A percentile compares a stretch with the other conserved stretches of the same genome.
Conservation (phyloP, 805 yeast species). For the Cyberlindnera maclurae region DNA sequence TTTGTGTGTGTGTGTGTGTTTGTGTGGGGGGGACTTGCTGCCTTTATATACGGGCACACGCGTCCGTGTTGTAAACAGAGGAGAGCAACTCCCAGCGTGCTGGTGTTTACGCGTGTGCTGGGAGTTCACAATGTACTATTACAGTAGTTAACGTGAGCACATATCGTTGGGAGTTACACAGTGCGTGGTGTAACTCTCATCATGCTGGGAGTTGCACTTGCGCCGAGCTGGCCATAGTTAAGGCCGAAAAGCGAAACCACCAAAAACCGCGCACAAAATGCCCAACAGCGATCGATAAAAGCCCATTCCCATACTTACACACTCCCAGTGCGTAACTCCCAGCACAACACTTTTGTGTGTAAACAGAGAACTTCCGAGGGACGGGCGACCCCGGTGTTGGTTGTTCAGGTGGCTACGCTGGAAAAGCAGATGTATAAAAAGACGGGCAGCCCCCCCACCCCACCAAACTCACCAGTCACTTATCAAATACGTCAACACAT, state of each 20-base stretch:
- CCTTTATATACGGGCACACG: constrained; percentile 7
- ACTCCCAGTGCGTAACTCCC: constrained; percentile 4
- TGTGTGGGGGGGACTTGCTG: constrained; percentile 3
- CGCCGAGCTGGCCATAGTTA: constrained; percentile 1
- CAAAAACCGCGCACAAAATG: background rate
- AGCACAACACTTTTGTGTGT: background rate
- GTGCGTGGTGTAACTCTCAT: background rate
- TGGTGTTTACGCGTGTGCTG: constrained; percentile 3
- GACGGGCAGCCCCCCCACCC: too few species aligned
- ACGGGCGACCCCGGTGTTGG: background rate
- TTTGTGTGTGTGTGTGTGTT: constrained; percentile 29
- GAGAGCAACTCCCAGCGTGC: constrained; percentile 6
- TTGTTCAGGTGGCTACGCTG: too few species aligned
- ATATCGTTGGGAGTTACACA: constrained; percentile 3
- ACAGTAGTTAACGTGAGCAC: constrained; percentile 1
- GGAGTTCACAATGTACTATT: background rate
- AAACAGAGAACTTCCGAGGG: background rate
- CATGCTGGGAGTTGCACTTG: constrained; percentile 6
- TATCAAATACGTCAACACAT: too few species aligned
- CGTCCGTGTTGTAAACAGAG: constrained; percentile 1
- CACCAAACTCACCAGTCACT: too few species aligned
- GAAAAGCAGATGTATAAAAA: too few species aligned
- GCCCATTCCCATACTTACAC: constrained; percentile 6
- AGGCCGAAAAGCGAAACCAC: background rate
- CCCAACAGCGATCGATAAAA: background rate